Conservation (phyloP, 345 rosid species). For the Corymbia maculata region DNA sequence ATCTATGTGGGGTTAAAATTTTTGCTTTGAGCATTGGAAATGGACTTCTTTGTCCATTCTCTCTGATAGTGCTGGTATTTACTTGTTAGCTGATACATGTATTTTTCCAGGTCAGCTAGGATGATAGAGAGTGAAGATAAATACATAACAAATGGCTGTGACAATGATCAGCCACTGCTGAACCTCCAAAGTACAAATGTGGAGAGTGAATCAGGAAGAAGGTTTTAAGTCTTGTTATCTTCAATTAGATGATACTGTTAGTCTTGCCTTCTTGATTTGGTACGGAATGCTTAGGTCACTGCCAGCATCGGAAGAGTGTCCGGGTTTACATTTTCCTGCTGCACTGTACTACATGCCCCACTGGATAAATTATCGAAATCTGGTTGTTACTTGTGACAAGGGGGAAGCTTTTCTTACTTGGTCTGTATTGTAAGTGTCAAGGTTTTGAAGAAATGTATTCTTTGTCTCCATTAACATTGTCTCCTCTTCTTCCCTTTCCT, state of each 20-base stretch:
- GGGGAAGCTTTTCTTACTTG: background rate
- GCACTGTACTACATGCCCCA: background rate
- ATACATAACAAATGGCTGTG: background rate
- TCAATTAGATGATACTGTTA: background rate
- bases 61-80: background rate
- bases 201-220: background rate
- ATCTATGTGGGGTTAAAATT: background rate
- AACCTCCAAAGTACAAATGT: background rate
- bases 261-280: background rate
- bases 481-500: background rate
- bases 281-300: background rate
- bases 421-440: background rate
- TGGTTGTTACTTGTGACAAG: background rate
- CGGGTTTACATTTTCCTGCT: background rate
- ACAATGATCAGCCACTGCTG: background rate
- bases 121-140: background rate
- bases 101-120: background rate
- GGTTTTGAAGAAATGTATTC: background rate
- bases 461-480: background rate
- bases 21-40: background rate
- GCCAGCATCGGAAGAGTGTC: background rate
- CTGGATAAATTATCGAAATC: background rate
- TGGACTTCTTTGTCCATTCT: background rate
- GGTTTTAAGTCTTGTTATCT: background rate
- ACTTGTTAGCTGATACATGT: background rate